phyloP scores from a whole-genome alignment of 2,329 filamentous ascomycete genomes.

The Fusarium mundagurra region DNA sequence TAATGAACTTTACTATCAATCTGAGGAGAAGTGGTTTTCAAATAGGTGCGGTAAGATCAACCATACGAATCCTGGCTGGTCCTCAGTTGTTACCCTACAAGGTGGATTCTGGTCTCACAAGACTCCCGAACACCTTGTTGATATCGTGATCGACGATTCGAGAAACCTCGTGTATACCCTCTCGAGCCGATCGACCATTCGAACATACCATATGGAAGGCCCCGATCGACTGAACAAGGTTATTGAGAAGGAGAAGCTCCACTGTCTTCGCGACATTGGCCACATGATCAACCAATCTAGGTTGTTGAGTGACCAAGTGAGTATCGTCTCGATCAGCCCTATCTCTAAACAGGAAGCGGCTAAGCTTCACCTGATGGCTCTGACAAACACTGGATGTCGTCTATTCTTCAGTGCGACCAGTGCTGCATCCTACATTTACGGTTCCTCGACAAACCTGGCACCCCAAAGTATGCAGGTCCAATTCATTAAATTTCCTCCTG shows the following conservation, averaged over 20 bases:
- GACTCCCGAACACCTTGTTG: slow-evolving; percentile 71
- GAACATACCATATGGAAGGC: slow-evolving; percentile 86
- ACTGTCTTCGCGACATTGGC: slow-evolving; percentile 76
- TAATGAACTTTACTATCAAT: slow-evolving; percentile 94
- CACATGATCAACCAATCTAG: slow-evolving; percentile 84
- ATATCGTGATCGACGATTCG: slow-evolving; percentile 89
- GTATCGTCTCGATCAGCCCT: slow-evolving; percentile 85
- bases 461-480: slow-evolving; percentile 98
- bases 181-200: slow-evolving; percentile 86
- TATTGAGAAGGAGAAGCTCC: slow-evolving; percentile 71
- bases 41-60: slow-evolving; percentile 88
- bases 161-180: slow-evolving; percentile 91
- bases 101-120: slow-evolving; percentile 61
- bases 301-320: slow-evolving; percentile 74
- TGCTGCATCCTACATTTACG: slow-evolving; percentile 73
- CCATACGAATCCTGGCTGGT: slow-evolving; percentile 80
- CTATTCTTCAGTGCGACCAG: slow-evolving; percentile 92
- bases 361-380: slow-evolving; percentile 87
- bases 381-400: slow-evolving; percentile 89
- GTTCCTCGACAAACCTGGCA: slow-evolving; percentile 68
- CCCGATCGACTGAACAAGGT: slow-evolving; percentile 69
- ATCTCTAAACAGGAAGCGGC: slow-evolving; percentile 83
- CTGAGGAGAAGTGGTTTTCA: slow-evolving; percentile 97
- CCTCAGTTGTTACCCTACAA: slow-evolving; percentile 66
- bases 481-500: slow-evolving; percentile 92